A percentile compares a stretch with the other conserved stretches of the same genome.
These are phyloP conservation scores for Tulasnella sp. DNA, from an alignment of 768 basidiomycete genomes.

Conservation along the genomic window DNA sequence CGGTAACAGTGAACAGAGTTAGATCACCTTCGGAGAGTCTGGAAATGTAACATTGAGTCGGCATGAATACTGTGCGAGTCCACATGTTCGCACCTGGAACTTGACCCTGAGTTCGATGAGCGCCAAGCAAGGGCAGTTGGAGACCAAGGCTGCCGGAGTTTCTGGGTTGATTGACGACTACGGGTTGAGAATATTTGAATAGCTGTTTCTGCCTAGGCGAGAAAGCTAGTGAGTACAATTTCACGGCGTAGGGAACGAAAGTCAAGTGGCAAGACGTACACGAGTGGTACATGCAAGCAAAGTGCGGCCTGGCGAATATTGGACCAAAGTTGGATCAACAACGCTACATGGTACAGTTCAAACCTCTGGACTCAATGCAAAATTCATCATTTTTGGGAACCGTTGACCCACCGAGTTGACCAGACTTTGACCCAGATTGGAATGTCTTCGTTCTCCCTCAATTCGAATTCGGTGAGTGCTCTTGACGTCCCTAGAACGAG, in stretches of 20 bases:
- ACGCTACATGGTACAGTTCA: background rate
- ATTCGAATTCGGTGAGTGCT: conserved; percentile 63
- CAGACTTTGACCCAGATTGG: conserved; percentile 80
- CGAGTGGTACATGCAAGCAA: conserved; percentile 58
- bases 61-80: background rate
- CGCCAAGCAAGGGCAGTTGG: conserved; percentile 67
- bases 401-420: conserved; percentile 43
- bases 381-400: background rate
- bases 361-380: background rate
- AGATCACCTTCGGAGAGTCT: conserved; percentile 51
- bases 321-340: conserved; percentile 31
- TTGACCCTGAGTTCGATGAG: conserved; percentile 45
- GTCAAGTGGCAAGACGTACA: conserved; percentile 34
- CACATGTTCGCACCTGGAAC: conserved; percentile 36
- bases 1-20: conserved; percentile 75
- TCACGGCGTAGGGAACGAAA: background rate
- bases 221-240: background rate
- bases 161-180: conserved; percentile 58
- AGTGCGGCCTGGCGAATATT: conserved; percentile 69
- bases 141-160: conserved; percentile 64
- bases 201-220: conserved; percentile 35
- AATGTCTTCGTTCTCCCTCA: conserved; percentile 72
- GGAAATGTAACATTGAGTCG: background rate
- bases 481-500: conserved; percentile 59
- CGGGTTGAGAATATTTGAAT: conserved; percentile 67